phyloP scores from a whole-genome alignment of 2,329 filamentous ascomycete genomes.

The Alternaria brassicicola region DNA sequence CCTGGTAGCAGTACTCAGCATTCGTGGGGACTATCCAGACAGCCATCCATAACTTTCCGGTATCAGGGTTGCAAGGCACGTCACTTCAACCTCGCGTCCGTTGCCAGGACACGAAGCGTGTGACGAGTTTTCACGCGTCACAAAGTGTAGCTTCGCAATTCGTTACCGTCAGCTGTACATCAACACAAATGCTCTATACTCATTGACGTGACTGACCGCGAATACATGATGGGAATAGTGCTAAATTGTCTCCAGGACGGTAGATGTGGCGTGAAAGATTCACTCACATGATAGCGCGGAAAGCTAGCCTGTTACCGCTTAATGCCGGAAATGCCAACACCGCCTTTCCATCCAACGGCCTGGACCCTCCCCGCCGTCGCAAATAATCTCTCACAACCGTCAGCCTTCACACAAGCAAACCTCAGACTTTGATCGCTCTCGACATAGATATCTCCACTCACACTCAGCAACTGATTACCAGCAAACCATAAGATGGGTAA shows the following conservation, averaged over 20 bases:
- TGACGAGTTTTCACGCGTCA: background rate
- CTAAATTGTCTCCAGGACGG: background rate
- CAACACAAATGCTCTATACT: background rate
- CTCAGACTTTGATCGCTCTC: slow-evolving; percentile 13
- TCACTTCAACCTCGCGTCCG: background rate
- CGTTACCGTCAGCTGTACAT: background rate
- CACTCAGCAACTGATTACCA: slow-evolving; percentile 23
- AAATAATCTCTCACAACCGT: slow-evolving; percentile 35
- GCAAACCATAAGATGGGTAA: slow-evolving; percentile 43
- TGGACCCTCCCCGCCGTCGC: slow-evolving; percentile 28
- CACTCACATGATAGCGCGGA: slow-evolving; percentile 23
- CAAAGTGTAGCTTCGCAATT: background rate
- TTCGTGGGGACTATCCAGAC: background rate
- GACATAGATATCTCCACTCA: slow-evolving; percentile 12
- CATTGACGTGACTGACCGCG: background rate
- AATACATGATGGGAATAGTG: background rate
- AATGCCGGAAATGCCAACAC: slow-evolving; percentile 15
- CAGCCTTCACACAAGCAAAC: slow-evolving; percentile 14
- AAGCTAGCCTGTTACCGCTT: slow-evolving; percentile 15
- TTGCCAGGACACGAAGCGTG: background rate
- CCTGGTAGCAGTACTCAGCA: background rate
- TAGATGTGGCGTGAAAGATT: background rate
- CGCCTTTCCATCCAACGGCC: slow-evolving; percentile 19
- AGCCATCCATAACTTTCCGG: background rate
- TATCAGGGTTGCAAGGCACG: background rate